These are phyloP conservation scores for Pseudonitzschia pungens DNA, from an alignment of 108 stramenopile genomes.

Conservation along the genomic window DNA sequence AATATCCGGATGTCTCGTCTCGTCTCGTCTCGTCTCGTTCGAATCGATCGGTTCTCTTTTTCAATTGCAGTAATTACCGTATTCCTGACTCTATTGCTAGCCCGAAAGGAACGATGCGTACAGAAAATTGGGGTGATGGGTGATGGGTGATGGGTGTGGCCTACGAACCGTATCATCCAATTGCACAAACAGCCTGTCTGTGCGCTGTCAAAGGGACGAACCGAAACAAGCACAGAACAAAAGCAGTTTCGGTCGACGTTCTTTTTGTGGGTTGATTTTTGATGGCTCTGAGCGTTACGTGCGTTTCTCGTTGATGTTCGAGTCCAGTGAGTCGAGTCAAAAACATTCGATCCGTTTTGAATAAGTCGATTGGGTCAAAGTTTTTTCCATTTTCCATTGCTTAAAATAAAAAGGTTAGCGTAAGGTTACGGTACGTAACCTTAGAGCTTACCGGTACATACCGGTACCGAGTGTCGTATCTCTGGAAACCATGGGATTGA, in stretches of 20 bases:
- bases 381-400: too few relatives aligned
- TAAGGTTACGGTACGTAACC: too few relatives aligned
- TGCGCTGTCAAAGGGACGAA: conserved; percentile 1
- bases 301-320: neutral
- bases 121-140: neutral
- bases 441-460: too few relatives aligned
- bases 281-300: neutral
- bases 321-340: neutral
- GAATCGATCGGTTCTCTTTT: too few relatives aligned
- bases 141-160: too few relatives aligned
- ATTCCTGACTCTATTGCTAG: neutral
- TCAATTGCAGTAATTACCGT: neutral
- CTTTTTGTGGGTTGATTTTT: neutral
- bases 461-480: too few relatives aligned
- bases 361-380: too few relatives aligned
- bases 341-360: too few relatives aligned
- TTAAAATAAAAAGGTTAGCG: too few relatives aligned
- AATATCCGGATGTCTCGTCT: too few relatives aligned
- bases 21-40: too few relatives aligned
- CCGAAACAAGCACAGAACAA: neutral
- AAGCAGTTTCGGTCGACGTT: neutral
- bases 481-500: too few relatives aligned
- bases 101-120: neutral
- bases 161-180: neutral
- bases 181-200: neutral